A percentile compares a stretch with the other conserved stretches of the same genome.
Evolutionary conservation across 306 rosid genomes (phyloP).

Genomic region (Astragalus membranaceus): DNA sequence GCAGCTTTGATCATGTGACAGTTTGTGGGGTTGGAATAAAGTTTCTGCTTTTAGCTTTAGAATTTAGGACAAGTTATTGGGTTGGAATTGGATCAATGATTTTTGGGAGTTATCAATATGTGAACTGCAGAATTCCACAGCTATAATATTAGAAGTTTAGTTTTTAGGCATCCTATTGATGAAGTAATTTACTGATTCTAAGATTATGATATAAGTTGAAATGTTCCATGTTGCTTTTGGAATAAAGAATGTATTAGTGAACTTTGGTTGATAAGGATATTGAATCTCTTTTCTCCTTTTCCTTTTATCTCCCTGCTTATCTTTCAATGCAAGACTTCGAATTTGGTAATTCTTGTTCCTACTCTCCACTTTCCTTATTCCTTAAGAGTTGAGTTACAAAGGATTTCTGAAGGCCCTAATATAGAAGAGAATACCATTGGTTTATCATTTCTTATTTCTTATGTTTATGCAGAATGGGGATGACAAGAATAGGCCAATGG

Average conservation of each 20-base stretch:
- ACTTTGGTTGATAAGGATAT: background rate
- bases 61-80: background rate
- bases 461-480: conserved; percentile 55
- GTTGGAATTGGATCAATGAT: conserved; percentile 4
- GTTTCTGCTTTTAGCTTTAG: conserved; percentile 4
- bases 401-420: background rate
- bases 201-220: background rate
- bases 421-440: background rate
- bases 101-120: background rate
- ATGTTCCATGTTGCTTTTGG: background rate
- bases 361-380: background rate
- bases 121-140: background rate
- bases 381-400: background rate
- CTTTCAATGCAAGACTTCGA: background rate
- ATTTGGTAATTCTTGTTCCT: background rate
- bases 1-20: background rate
- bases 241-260: background rate
- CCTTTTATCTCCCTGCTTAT: background rate
- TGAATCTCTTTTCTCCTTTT: background rate
- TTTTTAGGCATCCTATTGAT: background rate
- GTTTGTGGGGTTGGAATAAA: conserved; percentile 14
- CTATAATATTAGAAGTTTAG: background rate
- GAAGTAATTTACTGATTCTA: conserved; percentile 1
- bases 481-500: conserved; percentile 36
- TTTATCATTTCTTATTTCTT: background rate